phyloP scores from a whole-genome alignment of 192 early-diverging fungal species.

The Coemansia sp. region DNA sequence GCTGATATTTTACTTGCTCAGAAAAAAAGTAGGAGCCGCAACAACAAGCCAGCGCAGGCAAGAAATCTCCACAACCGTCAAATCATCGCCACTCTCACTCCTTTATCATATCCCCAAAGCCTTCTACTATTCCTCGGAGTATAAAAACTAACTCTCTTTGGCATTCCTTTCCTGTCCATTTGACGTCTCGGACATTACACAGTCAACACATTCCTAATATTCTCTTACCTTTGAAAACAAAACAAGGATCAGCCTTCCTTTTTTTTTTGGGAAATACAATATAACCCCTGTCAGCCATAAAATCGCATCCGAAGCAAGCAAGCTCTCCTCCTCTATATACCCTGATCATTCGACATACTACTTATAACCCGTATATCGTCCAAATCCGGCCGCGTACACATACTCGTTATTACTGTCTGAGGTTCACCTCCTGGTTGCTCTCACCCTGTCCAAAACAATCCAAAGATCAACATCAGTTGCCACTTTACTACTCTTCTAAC shows the following conservation, averaged over 20 bases:
- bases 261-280: neutral
- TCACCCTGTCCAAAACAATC: neutral
- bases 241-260: neutral
- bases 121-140: neutral
- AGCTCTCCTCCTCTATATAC: neutral
- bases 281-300: neutral
- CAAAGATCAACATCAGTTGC: neutral
- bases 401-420: neutral
- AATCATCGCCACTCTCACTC: neutral
- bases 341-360: neutral
- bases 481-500: neutral
- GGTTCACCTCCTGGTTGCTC: neutral
- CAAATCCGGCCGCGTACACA: neutral
- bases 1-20: neutral
- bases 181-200: neutral
- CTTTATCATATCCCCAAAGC: neutral
- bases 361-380: neutral
- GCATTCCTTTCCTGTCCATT: neutral
- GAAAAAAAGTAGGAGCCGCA: neutral
- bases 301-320: neutral
- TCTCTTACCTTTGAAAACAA: neutral
- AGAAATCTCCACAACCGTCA: neutral
- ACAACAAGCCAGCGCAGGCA: neutral
- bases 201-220: neutral
- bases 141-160: neutral